Conservation (phyloP, 192 early-diverging fungal species). For the Hyaloraphidium curvatum region DNA sequence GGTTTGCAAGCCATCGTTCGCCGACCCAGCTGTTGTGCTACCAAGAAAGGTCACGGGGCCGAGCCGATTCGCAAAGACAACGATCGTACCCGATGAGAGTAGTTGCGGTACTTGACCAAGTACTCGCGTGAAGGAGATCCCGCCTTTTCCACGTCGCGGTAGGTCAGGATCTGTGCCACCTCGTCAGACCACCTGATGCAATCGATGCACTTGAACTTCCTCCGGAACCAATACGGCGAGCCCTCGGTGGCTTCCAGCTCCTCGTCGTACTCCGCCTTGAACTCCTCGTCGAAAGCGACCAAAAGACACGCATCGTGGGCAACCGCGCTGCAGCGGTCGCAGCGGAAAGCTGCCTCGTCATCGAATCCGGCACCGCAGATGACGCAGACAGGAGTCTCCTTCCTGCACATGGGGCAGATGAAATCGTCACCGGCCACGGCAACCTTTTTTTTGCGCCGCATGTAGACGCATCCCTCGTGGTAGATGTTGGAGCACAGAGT, state of each 20-base stretch:
- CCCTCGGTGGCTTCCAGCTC: not conserved
- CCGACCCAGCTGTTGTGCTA: slow-evolving; percentile 11
- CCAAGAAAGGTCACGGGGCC: not conserved
- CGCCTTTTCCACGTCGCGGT: not conserved
- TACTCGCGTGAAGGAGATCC: slow-evolving; percentile 10
- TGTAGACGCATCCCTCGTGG: too few relatives aligned
- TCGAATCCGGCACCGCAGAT: too few relatives aligned
- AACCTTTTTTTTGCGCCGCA: too few relatives aligned
- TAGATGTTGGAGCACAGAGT: too few relatives aligned
- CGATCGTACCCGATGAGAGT: slow-evolving; percentile 12
- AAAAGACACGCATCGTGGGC: not conserved
- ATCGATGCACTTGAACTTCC: slow-evolving; percentile 14
- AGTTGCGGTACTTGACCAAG: slow-evolving; percentile 20
- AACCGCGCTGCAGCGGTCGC: too few relatives aligned
- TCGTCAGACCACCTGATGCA: slow-evolving; percentile 13
- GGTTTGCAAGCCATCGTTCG: slow-evolving; percentile 15
- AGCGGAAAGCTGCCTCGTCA: too few relatives aligned
- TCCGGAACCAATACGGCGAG: not conserved
- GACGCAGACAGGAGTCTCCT: too few relatives aligned
- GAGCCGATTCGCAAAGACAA: not conserved
- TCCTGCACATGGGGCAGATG: too few relatives aligned
- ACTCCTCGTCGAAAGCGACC: not conserved
- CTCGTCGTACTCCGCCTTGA: not conserved
- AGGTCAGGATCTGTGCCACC: slow-evolving; percentile 17
- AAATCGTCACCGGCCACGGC: too few relatives aligned